These are phyloP conservation scores for Ceratobasidium theobromae DNA, from an alignment of 1,284 basidiomycete genomes.

Conservation along the genomic window DNA sequence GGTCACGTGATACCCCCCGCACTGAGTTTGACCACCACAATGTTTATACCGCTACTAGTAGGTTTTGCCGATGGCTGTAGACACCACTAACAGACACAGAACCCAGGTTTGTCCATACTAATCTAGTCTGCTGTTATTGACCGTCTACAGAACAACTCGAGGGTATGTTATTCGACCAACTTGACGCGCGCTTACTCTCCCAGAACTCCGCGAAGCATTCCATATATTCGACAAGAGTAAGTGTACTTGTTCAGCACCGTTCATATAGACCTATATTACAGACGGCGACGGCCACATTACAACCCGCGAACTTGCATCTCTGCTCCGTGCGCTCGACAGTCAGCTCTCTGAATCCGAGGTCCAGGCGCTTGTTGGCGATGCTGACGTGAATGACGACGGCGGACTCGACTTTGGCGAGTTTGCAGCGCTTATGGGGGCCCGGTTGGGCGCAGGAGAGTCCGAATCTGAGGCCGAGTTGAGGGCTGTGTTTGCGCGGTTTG, in stretches of 20 bases:
- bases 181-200: not conserved
- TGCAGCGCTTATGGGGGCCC: constrained; percentile 54
- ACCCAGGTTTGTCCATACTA: not conserved
- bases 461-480: constrained; percentile 62
- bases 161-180: not conserved
- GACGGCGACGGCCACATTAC: constrained; percentile 65
- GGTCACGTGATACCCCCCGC: not conserved
- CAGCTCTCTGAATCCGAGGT: constrained; percentile 62
- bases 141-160: constrained; percentile 5
- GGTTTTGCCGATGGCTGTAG: too few species aligned
- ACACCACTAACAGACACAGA: too few species aligned
- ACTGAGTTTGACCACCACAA: too few species aligned
- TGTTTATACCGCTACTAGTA: too few species aligned
- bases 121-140: not conserved
- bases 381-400: constrained; percentile 60
- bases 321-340: constrained; percentile 61
- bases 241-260: constrained; percentile 33
- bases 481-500: constrained; percentile 64
- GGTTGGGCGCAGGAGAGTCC: constrained; percentile 51
- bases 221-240: constrained; percentile 59
- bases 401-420: constrained; percentile 61
- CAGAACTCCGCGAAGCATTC: constrained; percentile 63
- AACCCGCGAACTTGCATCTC: constrained; percentile 60
- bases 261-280: constrained; percentile 35
- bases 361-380: constrained; percentile 61